A percentile compares a stretch with the other conserved stretches of the same genome.
Evolutionary conservation across 306 rosid genomes (phyloP).

Genomic region (Castanopsis chinensis): DNA sequence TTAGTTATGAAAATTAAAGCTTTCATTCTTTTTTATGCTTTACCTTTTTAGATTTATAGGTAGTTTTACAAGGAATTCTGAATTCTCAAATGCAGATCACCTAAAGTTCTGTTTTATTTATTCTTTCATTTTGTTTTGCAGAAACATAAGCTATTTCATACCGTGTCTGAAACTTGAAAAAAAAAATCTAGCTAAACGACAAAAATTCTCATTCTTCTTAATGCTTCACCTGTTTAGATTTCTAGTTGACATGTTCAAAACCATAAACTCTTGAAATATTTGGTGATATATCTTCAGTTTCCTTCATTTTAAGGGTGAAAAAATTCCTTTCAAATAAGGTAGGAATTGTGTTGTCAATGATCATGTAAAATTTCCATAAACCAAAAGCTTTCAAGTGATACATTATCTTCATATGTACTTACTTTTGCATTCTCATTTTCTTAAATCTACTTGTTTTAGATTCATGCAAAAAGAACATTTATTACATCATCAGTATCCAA

Average conservation of each 20-base stretch:
- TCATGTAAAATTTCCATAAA: neutral
- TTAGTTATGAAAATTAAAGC: too few relatives aligned
- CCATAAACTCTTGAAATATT: neutral
- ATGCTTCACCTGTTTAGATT: neutral
- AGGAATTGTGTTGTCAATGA: neutral
- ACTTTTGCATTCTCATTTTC: neutral
- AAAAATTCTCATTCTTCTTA: neutral
- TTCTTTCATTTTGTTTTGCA: neutral
- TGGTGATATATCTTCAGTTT: neutral
- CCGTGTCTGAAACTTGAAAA: neutral
- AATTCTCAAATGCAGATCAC: neutral
- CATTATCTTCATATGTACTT: neutral
- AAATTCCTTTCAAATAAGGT: neutral
- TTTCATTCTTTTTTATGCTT: too few relatives aligned
- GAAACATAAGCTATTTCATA: neutral
- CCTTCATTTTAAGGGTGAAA: neutral
- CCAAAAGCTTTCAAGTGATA: too few relatives aligned
- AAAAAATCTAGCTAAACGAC: neutral
- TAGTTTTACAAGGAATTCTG: neutral
- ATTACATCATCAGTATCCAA: neutral
- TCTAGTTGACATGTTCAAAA: neutral
- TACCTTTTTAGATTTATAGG: neutral
- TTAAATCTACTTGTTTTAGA: constrained; percentile 1
- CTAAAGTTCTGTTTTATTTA: neutral
- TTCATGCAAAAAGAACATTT: neutral